Conservation (phyloP, 768 basidiomycete genomes). For the Multifurca ochricompacta region DNA sequence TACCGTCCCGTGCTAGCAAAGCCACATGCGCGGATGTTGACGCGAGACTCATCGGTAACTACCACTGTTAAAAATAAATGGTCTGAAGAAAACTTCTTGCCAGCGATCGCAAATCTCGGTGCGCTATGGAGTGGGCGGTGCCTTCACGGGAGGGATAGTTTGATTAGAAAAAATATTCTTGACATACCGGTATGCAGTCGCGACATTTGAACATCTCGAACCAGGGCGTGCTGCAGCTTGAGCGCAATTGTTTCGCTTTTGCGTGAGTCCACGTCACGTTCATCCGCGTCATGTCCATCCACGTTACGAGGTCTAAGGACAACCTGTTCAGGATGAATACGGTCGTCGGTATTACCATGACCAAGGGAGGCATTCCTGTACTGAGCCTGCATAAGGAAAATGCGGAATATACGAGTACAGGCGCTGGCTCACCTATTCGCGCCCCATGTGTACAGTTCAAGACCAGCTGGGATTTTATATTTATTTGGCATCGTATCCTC, state of each 20-base stretch:
- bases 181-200: conserved; percentile 75
- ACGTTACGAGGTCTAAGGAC: conserved; percentile 29
- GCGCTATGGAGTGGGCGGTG: neutral
- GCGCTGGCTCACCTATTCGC: conserved; percentile 42
- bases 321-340: conserved; percentile 72
- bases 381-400: neutral
- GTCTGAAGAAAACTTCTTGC: neutral
- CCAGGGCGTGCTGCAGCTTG: conserved; percentile 55
- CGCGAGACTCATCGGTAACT: conserved; percentile 63
- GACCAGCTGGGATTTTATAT: conserved; percentile 15
- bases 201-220: conserved; percentile 70
- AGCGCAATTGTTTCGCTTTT: conserved; percentile 33
- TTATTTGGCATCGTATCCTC: conserved; percentile 16
- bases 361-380: conserved; percentile 83
- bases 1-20: conserved; percentile 84
- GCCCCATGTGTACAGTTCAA: conserved; percentile 85
- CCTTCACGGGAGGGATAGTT: neutral
- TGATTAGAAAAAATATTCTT: neutral
- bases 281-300: conserved; percentile 14
- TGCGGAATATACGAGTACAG: neutral
- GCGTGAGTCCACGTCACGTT: no score
- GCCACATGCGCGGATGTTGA: conserved; percentile 80
- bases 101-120: neutral
- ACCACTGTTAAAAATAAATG: conserved; percentile 30
- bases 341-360: conserved; percentile 70